phyloP scores from a whole-genome alignment of 257 asterid species.

The Haberlea rhodopensis region DNA sequence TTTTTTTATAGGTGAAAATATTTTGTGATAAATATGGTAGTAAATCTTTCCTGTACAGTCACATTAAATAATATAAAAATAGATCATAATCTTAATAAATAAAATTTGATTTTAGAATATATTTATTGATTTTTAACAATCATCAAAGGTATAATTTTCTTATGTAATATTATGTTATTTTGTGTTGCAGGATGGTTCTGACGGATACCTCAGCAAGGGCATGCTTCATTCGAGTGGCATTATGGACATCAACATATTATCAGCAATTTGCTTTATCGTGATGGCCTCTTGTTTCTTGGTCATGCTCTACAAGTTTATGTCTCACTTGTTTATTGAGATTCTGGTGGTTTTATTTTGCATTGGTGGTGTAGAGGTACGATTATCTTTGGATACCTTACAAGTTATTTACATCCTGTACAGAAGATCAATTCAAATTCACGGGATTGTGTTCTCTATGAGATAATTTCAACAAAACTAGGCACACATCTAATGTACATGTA shows the following conservation, averaged over 20 bases:
- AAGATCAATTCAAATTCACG: too few relatives aligned
- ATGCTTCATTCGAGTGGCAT: constrained; percentile 45
- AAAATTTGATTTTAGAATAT: neutral
- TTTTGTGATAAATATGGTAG: too few relatives aligned
- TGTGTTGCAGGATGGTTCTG: constrained; percentile 74
- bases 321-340: constrained; percentile 76
- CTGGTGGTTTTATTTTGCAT: constrained; percentile 89
- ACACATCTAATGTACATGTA: neutral
- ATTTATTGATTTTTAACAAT: neutral
- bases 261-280: constrained; percentile 77
- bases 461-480: neutral
- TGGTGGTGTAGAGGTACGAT: constrained; percentile 88
- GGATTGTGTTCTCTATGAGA: neutral
- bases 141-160: neutral
- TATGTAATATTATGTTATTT: constrained; percentile 12
- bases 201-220: constrained; percentile 45
- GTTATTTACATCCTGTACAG: neutral
- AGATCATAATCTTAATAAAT: too few relatives aligned
- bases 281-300: constrained; percentile 92
- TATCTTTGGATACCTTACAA: neutral
- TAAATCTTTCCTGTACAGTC: neutral
- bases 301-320: constrained; percentile 93
- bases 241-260: constrained; percentile 70
- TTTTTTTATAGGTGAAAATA: neutral
- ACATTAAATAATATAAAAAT: neutral